These are phyloP conservation scores for Fragaria ananassa DNA, from an alignment of 306 rosid species.

Conservation along the genomic window DNA sequence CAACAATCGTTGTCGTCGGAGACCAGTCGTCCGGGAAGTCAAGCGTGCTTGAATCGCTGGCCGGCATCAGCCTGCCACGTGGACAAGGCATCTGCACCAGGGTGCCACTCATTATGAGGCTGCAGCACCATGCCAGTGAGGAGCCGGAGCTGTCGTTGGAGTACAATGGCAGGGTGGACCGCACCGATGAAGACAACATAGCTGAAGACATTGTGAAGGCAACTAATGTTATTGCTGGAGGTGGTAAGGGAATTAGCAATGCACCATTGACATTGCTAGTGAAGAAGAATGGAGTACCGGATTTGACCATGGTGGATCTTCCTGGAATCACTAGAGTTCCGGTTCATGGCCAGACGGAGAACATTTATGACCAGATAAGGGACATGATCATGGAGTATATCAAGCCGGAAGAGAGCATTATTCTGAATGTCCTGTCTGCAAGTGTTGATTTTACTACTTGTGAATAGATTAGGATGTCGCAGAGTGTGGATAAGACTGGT, in stretches of 20 bases:
- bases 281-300: constrained; percentile 5
- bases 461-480: constrained; percentile 3
- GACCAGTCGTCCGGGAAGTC: not conserved
- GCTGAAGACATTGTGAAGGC: not conserved
- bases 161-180: not conserved
- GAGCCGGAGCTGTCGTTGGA: constrained; percentile 4
- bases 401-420: constrained; percentile 4
- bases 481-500: not conserved
- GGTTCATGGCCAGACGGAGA: constrained; percentile 1
- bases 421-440: not conserved
- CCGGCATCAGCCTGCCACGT: not conserved
- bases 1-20: not conserved
- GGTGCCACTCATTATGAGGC: constrained; percentile 5
- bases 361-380: not conserved
- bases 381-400: not conserved
- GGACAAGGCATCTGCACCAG: constrained; percentile 5
- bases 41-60: not conserved
- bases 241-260: not conserved
- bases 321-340: constrained; percentile 7
- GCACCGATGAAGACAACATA: not conserved
- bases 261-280: constrained; percentile 1
- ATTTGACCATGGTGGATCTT: constrained; percentile 6
- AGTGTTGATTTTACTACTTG: not conserved
- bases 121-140: not conserved
- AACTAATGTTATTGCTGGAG: not conserved